Conservation (phyloP, 257 asterid species). For the Scutellaria barbata region DNA sequence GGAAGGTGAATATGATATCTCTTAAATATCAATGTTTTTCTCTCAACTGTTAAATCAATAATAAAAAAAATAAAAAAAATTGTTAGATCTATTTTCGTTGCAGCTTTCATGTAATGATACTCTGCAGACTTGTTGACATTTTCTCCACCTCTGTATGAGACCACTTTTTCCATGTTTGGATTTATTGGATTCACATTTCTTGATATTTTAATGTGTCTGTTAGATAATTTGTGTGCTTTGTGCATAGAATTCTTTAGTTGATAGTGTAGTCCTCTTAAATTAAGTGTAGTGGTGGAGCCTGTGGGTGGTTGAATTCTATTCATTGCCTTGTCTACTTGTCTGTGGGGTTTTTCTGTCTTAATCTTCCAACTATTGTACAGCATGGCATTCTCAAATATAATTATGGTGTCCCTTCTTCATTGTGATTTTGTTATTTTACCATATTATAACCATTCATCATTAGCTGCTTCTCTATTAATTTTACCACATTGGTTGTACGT, state of each 20-base stretch:
- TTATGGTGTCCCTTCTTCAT: too few species aligned
- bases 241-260: conserved; percentile 1
- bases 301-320: conserved; percentile 21
- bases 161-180: conserved; percentile 13
- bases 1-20: conserved; percentile 48
- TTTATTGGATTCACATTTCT: neutral
- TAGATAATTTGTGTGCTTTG: neutral
- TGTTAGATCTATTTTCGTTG: neutral
- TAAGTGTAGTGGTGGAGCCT: neutral
- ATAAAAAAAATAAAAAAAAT: conserved; percentile 15
- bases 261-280: conserved; percentile 20
- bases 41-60: conserved; percentile 50
- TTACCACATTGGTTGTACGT: too few species aligned
- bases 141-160: conserved; percentile 34
- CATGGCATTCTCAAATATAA: too few species aligned
- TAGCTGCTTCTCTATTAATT: too few species aligned
- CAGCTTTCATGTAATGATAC: conserved; percentile 28
- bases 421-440: too few species aligned
- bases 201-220: neutral
- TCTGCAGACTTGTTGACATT: conserved; percentile 28
- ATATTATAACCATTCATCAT: too few species aligned
- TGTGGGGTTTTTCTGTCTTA: too few species aligned
- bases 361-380: too few species aligned
- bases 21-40: conserved; percentile 42
- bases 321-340: neutral